Evolutionary conservation across 2,329 filamentous ascomycete species (phyloP), one percentile per base, ranked within the genome.

Genomic region (Exophiala dermatitidis): DNA sequence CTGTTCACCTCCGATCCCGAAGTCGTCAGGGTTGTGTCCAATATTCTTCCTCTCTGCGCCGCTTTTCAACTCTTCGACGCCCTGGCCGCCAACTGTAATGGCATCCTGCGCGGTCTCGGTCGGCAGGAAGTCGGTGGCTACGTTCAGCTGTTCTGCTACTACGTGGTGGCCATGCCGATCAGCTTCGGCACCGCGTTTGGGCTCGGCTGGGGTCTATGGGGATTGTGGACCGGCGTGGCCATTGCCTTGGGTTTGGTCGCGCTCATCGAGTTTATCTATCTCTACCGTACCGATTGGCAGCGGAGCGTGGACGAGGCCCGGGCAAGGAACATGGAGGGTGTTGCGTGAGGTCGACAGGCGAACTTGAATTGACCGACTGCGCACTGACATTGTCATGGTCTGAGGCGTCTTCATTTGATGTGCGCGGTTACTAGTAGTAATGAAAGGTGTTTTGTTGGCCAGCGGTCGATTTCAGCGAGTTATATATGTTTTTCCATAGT

Each of bases 51-150:
- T 0, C 72, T 96, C 2, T 88, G 88, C 56, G 90, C 90, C 0
- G 79, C 88, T 1, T 94, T 96, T 77, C 90, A 97, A 68, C 78
- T 95, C 28, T 90, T 94, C 63, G 91, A 98, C 68, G 83, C 86
- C 1, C 68, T 95, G 12, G 82, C 87, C 0, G 81, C 86, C 2
- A 85, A 85, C 37, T 89, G 87, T 53, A 90, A 93, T 64, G 91
- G 90, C 30, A 77, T 96, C 37, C 77, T 97, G 30, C 80, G 93
- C 40, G 91, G 91, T 8, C 80, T 97, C 10, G 93, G 93, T 2
- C 82, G 87, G 53, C 91, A 97, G 69, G 84, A 89, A 59, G 83
- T 97, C 52, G 91, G 91, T 8, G 90, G 91, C 0, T 95, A 91
- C 63, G 84, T 90, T 5, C 94, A 93, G 64, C 72, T 97, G 2